Conservation (phyloP, 1,284 basidiomycete genomes). For the Sporisorium reilianum region DNA sequence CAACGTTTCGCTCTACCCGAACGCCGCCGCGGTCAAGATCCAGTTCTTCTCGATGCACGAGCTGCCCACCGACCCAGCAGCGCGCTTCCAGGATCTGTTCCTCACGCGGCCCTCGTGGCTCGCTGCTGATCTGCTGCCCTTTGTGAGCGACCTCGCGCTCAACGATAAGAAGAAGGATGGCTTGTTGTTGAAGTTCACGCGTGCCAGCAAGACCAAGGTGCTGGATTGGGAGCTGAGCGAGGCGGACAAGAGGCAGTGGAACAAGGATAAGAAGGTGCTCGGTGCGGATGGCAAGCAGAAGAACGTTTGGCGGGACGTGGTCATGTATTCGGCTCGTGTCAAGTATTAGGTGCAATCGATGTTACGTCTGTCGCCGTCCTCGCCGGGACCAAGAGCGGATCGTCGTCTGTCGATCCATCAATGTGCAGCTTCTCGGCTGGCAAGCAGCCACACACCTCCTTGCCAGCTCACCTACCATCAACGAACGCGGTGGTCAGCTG, state of each 20-base stretch:
- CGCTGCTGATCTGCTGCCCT: constrained; percentile 69
- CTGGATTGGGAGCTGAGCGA: constrained; percentile 38
- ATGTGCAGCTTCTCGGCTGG: not conserved
- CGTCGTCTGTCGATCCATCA: constrained; percentile 2
- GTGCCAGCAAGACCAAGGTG: constrained; percentile 48
- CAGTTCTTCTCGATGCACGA: constrained; percentile 59
- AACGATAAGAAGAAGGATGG: constrained; percentile 50
- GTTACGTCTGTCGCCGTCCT: not conserved
- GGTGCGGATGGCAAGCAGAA: constrained; percentile 25
- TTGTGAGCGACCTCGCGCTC: constrained; percentile 52
- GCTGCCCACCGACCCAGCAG: constrained; percentile 61
- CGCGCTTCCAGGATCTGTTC: constrained; percentile 67
- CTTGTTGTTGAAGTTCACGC: constrained; percentile 57
- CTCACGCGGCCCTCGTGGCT: constrained; percentile 59
- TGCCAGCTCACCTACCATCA: constrained; percentile 1
- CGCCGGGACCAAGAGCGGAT: too few species aligned
- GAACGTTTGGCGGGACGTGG: constrained; percentile 36
- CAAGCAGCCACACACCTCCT: too few species aligned
- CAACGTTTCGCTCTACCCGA: constrained; percentile 21
- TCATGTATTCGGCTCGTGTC: constrained; percentile 52
- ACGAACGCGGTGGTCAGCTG: constrained; percentile 4
- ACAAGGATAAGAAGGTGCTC: constrained; percentile 40
- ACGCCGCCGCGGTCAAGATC: constrained; percentile 37
- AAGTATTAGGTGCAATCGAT: constrained; percentile 29
- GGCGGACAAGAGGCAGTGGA: constrained; percentile 33